Evolutionary conservation across 2,329 filamentous ascomycete species (phyloP), one percentile per base, ranked within the genome.

Genomic region (Penicillium occitanis): DNA sequence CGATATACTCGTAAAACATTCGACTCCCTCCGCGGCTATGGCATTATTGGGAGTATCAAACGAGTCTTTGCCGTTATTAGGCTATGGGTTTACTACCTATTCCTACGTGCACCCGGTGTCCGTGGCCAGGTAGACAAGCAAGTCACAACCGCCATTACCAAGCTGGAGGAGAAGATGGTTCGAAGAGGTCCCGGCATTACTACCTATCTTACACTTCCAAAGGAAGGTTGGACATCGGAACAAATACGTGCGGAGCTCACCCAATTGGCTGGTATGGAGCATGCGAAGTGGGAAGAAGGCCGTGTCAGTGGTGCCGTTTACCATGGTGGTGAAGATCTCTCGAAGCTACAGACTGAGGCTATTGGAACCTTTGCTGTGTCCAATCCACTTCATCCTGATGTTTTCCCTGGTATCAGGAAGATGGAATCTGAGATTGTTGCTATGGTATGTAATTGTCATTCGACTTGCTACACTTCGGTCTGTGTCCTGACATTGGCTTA

Each of bases 391-490:
- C 95, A 99, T 78, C 95, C 95, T 6, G 95, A 99, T 80, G 94
- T 99, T 51, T 99, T 99, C 81, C 95, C 95, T 17, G 95, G 94
- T 33, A 93, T 99, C 62, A 86, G 95, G 73, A 99, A 99, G 86
- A 99, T 99, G 95, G 95, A 99, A 83, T 94, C 95, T 53, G 95
- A 99, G 82, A 84, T 99, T 68, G 95, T 99, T 62, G 91, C 93
- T 70, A 99, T 99, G 94, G 93, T 96, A 76, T 58, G 76, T 25
- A 17, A n/a, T 33, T 30, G 28, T 53, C 8, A 53, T n/a, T 33
- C 50, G 8, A 33, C 7, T 17, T 19, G 10, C 28, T 33, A 28
- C 8, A 51, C 13, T 30, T 22, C n/a, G 4, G 2, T 22, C 4
- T 35, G n/a, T 48, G 35, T 51, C 19, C 42, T 65, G 61, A 63